phyloP scores from a whole-genome alignment of 768 basidiomycete genomes.

The Imleria badia region DNA sequence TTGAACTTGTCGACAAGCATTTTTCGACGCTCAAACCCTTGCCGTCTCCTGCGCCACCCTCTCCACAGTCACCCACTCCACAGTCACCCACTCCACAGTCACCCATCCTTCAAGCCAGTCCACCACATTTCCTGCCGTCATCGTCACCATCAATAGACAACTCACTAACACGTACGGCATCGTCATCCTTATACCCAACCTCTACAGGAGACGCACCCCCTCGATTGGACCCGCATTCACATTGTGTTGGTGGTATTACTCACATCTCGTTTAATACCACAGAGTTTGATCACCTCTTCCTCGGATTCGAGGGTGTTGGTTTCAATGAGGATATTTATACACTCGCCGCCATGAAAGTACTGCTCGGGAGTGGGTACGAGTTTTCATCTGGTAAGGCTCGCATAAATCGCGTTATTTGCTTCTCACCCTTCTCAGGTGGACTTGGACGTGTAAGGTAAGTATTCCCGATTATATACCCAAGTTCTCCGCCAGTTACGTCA shows the following conservation, averaged over 20 bases:
- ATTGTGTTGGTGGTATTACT: constrained; percentile 83
- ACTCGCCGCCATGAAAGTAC: constrained; percentile 92
- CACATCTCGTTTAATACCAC: constrained; percentile 59
- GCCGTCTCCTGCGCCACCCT: constrained; percentile 22
- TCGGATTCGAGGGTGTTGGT: constrained; percentile 89
- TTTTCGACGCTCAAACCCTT: constrained; percentile 66
- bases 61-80: too few species aligned
- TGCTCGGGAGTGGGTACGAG: constrained; percentile 92
- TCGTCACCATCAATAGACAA: constrained; percentile 57
- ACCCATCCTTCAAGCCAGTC: constrained; percentile 35
- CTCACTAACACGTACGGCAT: constrained; percentile 74
- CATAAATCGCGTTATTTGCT: background rate
- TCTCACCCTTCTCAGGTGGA: constrained; percentile 54
- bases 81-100: too few species aligned
- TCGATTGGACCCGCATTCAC: constrained; percentile 36
- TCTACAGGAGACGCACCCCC: constrained; percentile 13
- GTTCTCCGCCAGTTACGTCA: constrained; percentile 93
- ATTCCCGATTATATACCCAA: constrained; percentile 92
- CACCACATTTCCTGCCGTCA: constrained; percentile 59
- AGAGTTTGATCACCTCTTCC: constrained; percentile 91
- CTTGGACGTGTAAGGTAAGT: constrained; percentile 91
- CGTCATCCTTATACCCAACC: constrained; percentile 59
- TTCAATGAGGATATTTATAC: constrained; percentile 91
- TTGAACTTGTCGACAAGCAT: constrained; percentile 79
- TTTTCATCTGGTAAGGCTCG: constrained; percentile 78